Evolutionary conservation across 2,329 filamentous ascomycete species (phyloP), one percentile per base, ranked within the genome.

Genomic region (Drechslerella coelobrocha): DNA sequence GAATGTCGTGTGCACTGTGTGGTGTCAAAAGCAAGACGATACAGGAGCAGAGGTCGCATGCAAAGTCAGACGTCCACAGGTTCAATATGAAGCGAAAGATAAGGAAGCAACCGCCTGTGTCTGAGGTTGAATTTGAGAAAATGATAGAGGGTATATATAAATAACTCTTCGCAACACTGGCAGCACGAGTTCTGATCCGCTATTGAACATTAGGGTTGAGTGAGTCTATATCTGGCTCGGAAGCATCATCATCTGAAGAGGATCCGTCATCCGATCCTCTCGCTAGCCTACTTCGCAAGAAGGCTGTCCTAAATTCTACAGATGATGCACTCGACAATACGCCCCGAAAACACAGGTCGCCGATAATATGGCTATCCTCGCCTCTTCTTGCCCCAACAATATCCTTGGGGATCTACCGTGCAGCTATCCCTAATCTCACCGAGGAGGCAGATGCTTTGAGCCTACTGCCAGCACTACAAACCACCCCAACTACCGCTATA

Each of bases 41-140:
- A 6, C 83, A 87, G 71, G 93, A 97, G 72, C 93, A 97, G 78
- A 86, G 91, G 72, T 84, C 86, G 68, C 94, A 99, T 79, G 87
- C 91, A 65, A 89, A 90, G 76, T 96, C 93, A 8, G 94, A 99
- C 77, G 83, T 95, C 52, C 94, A 99, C 78, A 85, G 89, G 73
- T 99, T 97, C 81, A 99, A 99, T 78, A 81, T 97, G 72, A 97
- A 96, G 80, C 90, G 93, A 78, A 96, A 91, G 81, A 81, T 96
- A 62, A 87, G 91, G 50, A 90, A 90, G 0, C 83, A 84, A 65
- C 84, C 83, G 8, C 80, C 90, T 0, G 88, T 97, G 1, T 85
- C 86, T 1, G 94, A 99, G 77, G 78, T 77, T 6, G 92, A 96
- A 31, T 99, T 99, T 74, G 90, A 94, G 78, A 90, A 88, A 77